Evolutionary conservation across 1,284 basidiomycete species (phyloP).

Genomic region (Tilletia horrida): DNA sequence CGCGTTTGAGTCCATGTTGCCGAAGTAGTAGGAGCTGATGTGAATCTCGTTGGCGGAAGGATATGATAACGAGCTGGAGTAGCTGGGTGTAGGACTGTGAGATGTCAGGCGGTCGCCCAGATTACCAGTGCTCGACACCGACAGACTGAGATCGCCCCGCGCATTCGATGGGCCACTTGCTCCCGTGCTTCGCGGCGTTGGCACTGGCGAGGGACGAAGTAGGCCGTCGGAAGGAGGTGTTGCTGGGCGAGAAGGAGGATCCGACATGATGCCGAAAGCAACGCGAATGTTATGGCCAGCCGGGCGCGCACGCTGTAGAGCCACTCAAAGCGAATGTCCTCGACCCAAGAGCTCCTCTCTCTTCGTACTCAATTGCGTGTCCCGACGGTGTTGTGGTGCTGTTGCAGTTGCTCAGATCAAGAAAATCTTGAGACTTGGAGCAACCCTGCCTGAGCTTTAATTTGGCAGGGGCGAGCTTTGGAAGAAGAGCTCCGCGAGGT

Average conservation of each 20-base stretch:
- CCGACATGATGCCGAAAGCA: neutral
- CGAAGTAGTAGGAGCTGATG: constrained; percentile 17
- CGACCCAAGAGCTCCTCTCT: too few relatives aligned
- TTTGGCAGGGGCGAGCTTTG: too few relatives aligned
- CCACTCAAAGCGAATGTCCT: neutral
- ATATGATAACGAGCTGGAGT: constrained; percentile 10
- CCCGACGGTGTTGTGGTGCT: too few relatives aligned
- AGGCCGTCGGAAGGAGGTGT: constrained; percentile 5
- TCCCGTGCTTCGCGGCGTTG: neutral
- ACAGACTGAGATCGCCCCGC: neutral
- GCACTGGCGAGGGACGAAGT: neutral
- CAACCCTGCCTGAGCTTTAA: too few relatives aligned
- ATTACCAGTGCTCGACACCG: neutral
- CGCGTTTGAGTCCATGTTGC: neutral
- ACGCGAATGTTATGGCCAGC: neutral
- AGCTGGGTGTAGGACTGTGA: constrained; percentile 15
- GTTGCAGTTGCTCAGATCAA: too few relatives aligned
- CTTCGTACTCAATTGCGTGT: too few relatives aligned
- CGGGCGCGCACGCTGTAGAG: neutral
- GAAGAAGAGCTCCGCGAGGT: too few relatives aligned
- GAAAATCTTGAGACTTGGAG: too few relatives aligned
- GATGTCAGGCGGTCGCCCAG: neutral
- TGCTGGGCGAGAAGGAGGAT: constrained; percentile 3
- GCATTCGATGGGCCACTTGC: neutral
- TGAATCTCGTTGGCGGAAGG: constrained; percentile 8